Percentiles rank a stretch among this genome's conserved stretches.
Conservation (phyloP, 2,329 filamentous ascomycete genomes). For the Colletotrichum simmondsii region DNA sequence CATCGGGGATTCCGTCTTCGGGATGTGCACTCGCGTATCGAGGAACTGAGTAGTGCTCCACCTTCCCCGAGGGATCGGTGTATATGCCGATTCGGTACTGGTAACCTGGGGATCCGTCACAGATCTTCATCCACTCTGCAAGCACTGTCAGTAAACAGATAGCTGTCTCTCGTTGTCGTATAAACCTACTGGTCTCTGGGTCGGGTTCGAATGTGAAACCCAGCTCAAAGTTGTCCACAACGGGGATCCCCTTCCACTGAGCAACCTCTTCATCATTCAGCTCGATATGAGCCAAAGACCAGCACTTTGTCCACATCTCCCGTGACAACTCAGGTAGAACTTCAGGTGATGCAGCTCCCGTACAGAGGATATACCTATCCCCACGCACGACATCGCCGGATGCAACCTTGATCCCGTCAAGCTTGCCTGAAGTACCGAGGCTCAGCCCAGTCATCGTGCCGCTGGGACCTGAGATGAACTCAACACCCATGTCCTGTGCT, state of each 20-base stretch:
- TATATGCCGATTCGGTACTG: slow-evolving; percentile 27
- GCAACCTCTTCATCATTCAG: slow-evolving; percentile 12
- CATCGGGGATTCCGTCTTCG: slow-evolving; percentile 31
- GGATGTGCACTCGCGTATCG: slow-evolving; percentile 33
- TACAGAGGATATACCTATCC: slow-evolving; percentile 20
- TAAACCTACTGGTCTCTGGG: slow-evolving; percentile 15
- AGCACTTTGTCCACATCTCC: slow-evolving; percentile 29
- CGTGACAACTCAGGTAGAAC: slow-evolving; percentile 15
- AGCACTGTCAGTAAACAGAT: background rate
- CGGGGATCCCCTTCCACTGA: slow-evolving; percentile 23
- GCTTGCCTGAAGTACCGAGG: background rate
- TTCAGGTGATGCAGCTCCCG: slow-evolving; percentile 21
- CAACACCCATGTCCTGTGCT: background rate
- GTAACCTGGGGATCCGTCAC: slow-evolving; percentile 35
- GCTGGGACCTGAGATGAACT: slow-evolving; percentile 9
- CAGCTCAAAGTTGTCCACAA: slow-evolving; percentile 34
- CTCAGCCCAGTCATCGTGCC: slow-evolving; percentile 23
- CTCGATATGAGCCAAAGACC: slow-evolving; percentile 24
- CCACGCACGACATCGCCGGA: slow-evolving; percentile 11
- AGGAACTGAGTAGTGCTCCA: slow-evolving; percentile 29
- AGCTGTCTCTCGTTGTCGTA: fast-evolving
- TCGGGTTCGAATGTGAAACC: slow-evolving; percentile 37
- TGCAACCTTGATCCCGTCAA: slow-evolving; percentile 20
- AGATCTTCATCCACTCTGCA: slow-evolving; percentile 34
- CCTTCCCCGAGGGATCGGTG: slow-evolving; percentile 21